Evolutionary conservation across 306 rosid genomes (phyloP).

Genomic region (Lagenaria siceraria): DNA sequence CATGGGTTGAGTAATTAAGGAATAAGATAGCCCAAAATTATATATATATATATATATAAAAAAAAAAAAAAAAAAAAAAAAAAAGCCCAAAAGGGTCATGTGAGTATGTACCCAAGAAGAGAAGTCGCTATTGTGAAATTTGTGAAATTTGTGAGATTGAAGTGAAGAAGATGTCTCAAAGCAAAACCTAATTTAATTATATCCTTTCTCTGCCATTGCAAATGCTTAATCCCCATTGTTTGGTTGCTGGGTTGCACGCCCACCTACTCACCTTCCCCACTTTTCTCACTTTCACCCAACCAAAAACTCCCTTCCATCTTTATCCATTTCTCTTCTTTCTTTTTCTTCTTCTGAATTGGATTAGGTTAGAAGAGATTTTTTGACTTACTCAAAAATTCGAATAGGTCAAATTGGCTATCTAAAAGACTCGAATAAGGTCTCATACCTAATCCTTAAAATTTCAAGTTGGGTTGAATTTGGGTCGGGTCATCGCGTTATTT

Average conservation of each 20-base stretch:
- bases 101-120: background rate
- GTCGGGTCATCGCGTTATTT: too few relatives aligned
- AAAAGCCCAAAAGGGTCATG: background rate
- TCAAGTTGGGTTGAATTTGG: too few relatives aligned
- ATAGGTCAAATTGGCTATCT: too few relatives aligned
- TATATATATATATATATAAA: too few relatives aligned
- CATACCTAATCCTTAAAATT: too few relatives aligned
- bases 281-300: background rate
- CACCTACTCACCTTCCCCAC: background rate
- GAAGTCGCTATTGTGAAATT: background rate
- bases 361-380: too few relatives aligned
- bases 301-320: background rate
- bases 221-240: background rate
- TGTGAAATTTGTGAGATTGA: background rate
- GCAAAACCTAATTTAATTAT: too few relatives aligned
- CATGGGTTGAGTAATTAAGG: background rate
- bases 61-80: too few relatives aligned
- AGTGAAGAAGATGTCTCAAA: too few relatives aligned
- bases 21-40: background rate
- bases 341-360: too few relatives aligned
- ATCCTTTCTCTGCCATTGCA: background rate
- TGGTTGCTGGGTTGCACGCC: conserved; percentile 6
- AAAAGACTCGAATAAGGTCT: too few relatives aligned
- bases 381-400: too few relatives aligned
- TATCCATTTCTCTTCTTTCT: background rate